Conservation (phyloP, 2,329 filamentous ascomycete genomes). For the Nigrospora oryzae region DNA sequence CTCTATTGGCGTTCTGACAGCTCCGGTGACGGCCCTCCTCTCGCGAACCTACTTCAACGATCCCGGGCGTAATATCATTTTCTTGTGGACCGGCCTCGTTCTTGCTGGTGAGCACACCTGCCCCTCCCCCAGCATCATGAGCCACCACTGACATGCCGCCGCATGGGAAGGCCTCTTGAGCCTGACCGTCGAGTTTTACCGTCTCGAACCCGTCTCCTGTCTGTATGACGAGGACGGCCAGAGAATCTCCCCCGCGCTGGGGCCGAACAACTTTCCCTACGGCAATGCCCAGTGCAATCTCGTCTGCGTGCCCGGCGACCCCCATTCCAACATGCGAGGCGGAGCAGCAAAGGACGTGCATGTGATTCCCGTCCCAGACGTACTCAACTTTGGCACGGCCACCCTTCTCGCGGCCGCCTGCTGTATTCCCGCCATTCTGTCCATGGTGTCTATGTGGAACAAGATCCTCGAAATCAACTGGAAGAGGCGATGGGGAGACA, state of each 20-base stretch:
- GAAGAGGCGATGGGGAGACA: constrained; percentile 32
- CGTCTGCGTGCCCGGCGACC: constrained; percentile 34
- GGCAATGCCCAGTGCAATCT: constrained; percentile 35
- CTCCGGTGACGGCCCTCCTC: constrained; percentile 51
- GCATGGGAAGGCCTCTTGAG: constrained; percentile 36
- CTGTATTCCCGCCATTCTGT: constrained; percentile 56
- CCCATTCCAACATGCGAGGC: constrained; percentile 44
- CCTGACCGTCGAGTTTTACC: constrained; percentile 57
- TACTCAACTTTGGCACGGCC: constrained; percentile 48
- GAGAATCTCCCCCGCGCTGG: constrained; percentile 20
- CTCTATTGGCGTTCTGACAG: constrained; percentile 55
- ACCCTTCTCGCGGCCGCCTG: constrained; percentile 56
- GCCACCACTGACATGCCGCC: background rate
- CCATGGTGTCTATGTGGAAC: constrained; percentile 52
- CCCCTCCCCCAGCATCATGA: background rate
- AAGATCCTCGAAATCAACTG: constrained; percentile 57
- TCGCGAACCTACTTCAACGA: constrained; percentile 57
- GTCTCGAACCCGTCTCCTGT: constrained; percentile 36
- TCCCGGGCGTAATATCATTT: constrained; percentile 57
- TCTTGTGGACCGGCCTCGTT: constrained; percentile 54
- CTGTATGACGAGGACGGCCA: constrained; percentile 25
- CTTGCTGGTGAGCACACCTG: constrained; percentile 40
- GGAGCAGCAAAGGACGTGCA: constrained; percentile 53
- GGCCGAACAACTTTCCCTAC: constrained; percentile 30
- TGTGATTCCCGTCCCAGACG: constrained; percentile 48